phyloP scores from a whole-genome alignment of 1,284 basidiomycete genomes.

The Tremellales sp. region DNA sequence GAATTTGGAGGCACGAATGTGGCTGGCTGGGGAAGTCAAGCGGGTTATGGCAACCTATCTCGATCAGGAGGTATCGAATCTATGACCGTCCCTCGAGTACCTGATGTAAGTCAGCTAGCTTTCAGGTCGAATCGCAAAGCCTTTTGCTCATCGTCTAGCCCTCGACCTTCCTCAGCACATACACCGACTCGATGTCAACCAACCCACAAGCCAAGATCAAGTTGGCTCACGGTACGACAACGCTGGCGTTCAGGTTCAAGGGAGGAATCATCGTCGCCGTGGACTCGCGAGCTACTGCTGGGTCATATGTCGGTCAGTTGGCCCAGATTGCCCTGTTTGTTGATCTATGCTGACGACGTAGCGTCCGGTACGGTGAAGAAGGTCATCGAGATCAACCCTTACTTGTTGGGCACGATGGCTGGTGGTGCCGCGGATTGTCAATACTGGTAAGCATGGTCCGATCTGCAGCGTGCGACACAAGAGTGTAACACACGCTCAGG shows the following conservation, averaged over 20 bases:
- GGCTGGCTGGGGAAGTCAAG: conserved; percentile 71
- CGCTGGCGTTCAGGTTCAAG: conserved; percentile 92
- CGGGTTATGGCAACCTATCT: conserved; percentile 62
- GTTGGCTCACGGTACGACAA: conserved; percentile 98
- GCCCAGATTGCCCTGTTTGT: not conserved
- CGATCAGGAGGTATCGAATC: conserved; percentile 35
- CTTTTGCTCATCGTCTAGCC: conserved; percentile 56
- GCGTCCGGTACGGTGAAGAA: conserved; percentile 96
- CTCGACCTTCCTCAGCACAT: conserved; percentile 76
- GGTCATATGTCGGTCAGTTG: conserved; percentile 84
- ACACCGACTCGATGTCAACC: conserved; percentile 82
- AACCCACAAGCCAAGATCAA: conserved; percentile 94
- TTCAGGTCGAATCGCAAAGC: not conserved
- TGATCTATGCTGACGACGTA: conserved; percentile 39
- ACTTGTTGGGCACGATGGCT: conserved; percentile 97
- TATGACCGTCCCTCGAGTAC: conserved; percentile 44
- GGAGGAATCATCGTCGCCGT: conserved; percentile 98
- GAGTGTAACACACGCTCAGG: conserved; percentile 50
- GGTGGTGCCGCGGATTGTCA: conserved; percentile 78
- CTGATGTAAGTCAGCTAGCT: conserved; percentile 39
- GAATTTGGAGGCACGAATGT: conserved; percentile 38
- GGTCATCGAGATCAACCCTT: conserved; percentile 99
- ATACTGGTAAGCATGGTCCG: conserved; percentile 48
- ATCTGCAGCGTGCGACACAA: conserved; percentile 1
- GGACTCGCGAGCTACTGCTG: conserved; percentile 95